A percentile compares a stretch with the other conserved stretches of the same genome.
These are phyloP conservation scores for Aspergillus sp. DNA, from an alignment of 2,329 filamentous ascomycete species.

Conservation along the genomic window DNA sequence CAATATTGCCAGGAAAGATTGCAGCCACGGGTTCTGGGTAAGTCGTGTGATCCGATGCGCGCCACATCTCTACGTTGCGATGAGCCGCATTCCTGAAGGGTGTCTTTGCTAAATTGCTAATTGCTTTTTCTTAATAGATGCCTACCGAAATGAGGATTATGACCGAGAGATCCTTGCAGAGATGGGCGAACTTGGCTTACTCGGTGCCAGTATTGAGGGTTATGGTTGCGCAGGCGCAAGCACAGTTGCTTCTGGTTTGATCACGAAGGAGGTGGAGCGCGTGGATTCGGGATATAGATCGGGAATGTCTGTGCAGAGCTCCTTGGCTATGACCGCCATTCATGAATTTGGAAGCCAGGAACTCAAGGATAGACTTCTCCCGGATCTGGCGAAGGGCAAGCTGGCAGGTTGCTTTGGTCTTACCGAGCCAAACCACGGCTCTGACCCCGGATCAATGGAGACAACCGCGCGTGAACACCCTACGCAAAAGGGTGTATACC, in stretches of 20 bases:
- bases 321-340: constrained; percentile 90
- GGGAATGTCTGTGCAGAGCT: constrained; percentile 90
- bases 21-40: constrained; percentile 81
- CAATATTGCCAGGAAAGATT: constrained; percentile 91
- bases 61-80: neutral
- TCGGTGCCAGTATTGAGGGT: constrained; percentile 82
- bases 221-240: constrained; percentile 87
- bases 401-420: constrained; percentile 82
- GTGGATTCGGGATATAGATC: constrained; percentile 91
- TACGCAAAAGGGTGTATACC: constrained; percentile 76
- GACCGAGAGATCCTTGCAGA: constrained; percentile 82
- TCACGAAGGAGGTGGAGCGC: constrained; percentile 85
- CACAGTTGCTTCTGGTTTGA: constrained; percentile 83
- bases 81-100: neutral
- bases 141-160: constrained; percentile 83
- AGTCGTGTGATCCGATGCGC: constrained; percentile 26
- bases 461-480: constrained; percentile 81
- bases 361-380: constrained; percentile 81
- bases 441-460: constrained; percentile 90
- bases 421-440: constrained; percentile 91
- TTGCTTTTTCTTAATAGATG: constrained; percentile 54
- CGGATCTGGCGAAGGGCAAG: constrained; percentile 77
- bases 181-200: constrained; percentile 88
- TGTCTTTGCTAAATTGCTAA: constrained; percentile 2
- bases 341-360: constrained; percentile 83